phyloP scores from a whole-genome alignment of 805 yeast species.

The Candida stauntonica region DNA sequence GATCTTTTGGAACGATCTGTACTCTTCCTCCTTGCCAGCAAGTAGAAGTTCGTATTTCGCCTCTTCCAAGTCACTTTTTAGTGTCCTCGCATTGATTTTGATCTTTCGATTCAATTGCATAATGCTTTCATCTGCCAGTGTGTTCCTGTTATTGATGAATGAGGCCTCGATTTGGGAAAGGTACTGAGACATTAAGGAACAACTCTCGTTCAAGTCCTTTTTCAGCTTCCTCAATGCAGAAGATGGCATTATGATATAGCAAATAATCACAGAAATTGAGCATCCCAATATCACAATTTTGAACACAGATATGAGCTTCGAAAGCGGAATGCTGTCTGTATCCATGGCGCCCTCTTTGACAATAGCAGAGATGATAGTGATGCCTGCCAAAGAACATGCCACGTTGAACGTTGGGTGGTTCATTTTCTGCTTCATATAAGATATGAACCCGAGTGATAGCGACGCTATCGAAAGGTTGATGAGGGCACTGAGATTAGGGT shows the following conservation, averaged over 20 bases:
- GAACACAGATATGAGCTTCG: slow-evolving; percentile 49
- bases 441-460: slow-evolving; percentile 57
- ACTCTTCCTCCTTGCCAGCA: slow-evolving; percentile 54
- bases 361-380: slow-evolving; percentile 63
- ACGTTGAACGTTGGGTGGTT: slow-evolving; percentile 70
- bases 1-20: slow-evolving; percentile 37
- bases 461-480: slow-evolving; percentile 52
- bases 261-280: slow-evolving; percentile 49
- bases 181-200: slow-evolving; percentile 46
- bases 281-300: slow-evolving; percentile 60
- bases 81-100: slow-evolving; percentile 34
- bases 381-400: slow-evolving; percentile 74
- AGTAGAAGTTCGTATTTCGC: slow-evolving; percentile 56
- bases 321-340: slow-evolving; percentile 51
- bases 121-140: slow-evolving; percentile 32
- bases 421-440: slow-evolving; percentile 65
- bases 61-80: slow-evolving; percentile 47
- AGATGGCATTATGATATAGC: slow-evolving; percentile 62
- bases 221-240: slow-evolving; percentile 48
- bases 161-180: slow-evolving; percentile 42
- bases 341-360: slow-evolving; percentile 70
- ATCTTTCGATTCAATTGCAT: slow-evolving; percentile 33
- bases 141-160: slow-evolving; percentile 44
- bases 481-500: slow-evolving; percentile 44
- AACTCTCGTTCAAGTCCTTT: slow-evolving; percentile 43